A percentile compares a stretch with the other conserved stretches of the same genome.
These are phyloP conservation scores for Dryadomyces sulphureus DNA, from an alignment of 2,329 filamentous ascomycete species.

Conservation along the genomic window DNA sequence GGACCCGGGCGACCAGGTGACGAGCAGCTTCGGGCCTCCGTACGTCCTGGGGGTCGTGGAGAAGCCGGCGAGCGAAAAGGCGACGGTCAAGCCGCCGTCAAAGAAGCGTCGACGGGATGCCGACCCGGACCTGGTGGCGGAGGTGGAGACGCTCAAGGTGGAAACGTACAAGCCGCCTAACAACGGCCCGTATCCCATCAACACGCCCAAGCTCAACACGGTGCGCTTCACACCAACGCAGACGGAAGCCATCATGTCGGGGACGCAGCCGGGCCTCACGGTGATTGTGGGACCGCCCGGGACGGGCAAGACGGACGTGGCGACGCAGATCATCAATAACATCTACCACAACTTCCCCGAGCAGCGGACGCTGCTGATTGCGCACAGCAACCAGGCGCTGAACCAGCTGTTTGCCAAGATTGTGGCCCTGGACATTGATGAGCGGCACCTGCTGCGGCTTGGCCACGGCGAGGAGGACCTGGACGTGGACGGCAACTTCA, in stretches of 20 bases:
- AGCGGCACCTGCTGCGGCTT: slow-evolving; percentile 78
- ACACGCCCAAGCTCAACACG: slow-evolving; percentile 65
- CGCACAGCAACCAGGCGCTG: slow-evolving; percentile 93
- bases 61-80: slow-evolving; percentile 27
- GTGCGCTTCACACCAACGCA: slow-evolving; percentile 86
- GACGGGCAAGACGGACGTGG: slow-evolving; percentile 98
- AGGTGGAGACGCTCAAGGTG: slow-evolving; percentile 59
- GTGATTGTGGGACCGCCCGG: slow-evolving; percentile 90
- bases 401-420: slow-evolving; percentile 99
- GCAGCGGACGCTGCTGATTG: slow-evolving; percentile 81
- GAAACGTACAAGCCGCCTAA: slow-evolving; percentile 84
- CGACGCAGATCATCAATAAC: slow-evolving; percentile 96
- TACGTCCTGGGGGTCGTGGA: slow-evolving; percentile 64
- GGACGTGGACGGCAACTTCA: slow-evolving; percentile 72
- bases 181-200: slow-evolving; percentile 75
- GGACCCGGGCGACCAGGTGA: slow-evolving; percentile 58
- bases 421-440: slow-evolving; percentile 87
- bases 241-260: slow-evolving; percentile 83
- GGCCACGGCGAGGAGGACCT: slow-evolving; percentile 94
- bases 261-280: slow-evolving; percentile 85
- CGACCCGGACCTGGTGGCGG: slow-evolving; percentile 47
- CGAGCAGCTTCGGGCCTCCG: slow-evolving; percentile 67
- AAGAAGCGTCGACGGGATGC: slow-evolving; percentile 81
- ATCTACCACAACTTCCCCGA: slow-evolving; percentile 95
- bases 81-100: slow-evolving; percentile 36